Percentiles rank a stretch among this genome's conserved stretches.
Conservation (phyloP, 345 rosid species). For the Ceriops decandra region DNA sequence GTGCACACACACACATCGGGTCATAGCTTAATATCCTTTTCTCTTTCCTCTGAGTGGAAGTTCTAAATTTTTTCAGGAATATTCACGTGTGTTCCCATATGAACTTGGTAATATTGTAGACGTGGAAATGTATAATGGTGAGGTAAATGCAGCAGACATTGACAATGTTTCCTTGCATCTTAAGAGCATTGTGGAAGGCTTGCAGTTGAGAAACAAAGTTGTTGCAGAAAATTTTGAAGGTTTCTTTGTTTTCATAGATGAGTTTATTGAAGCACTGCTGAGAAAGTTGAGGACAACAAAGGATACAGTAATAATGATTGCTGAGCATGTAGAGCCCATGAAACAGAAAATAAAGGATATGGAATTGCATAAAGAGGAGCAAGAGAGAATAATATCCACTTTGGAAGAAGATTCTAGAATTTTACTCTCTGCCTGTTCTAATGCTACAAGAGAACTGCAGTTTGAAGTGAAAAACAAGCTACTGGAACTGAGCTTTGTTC, state of each 20-base stretch:
- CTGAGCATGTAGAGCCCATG: conserved; percentile 49
- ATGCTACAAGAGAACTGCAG: conserved; percentile 55
- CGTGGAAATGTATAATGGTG: conserved; percentile 34
- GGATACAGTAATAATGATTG: conserved; percentile 32
- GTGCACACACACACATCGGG: no score
- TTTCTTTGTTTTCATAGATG: conserved; percentile 49
- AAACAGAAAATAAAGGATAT: conserved; percentile 40
- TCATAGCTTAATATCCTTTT: conserved; percentile 12
- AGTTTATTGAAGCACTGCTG: conserved; percentile 39
- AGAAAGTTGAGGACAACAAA: conserved; percentile 45
- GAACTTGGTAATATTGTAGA: conserved; percentile 33
- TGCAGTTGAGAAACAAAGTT: conserved; percentile 46
- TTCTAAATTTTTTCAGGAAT: conserved; percentile 42
- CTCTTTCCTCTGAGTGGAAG: conserved; percentile 8
- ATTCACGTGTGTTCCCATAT: conserved; percentile 32
- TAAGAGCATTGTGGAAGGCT: conserved; percentile 46
- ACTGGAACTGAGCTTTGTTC: conserved; percentile 35
- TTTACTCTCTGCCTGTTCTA: conserved; percentile 55
- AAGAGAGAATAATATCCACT: conserved; percentile 39
- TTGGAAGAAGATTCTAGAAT: conserved; percentile 44
- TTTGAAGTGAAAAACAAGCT: conserved; percentile 46
- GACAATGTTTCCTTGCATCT: conserved; percentile 45
- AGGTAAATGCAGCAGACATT: conserved; percentile 30
- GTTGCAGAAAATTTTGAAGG: conserved; percentile 44
- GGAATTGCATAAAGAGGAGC: conserved; percentile 48